Base-by-base conservation (phyloP, 1,284 basidiomycete species). In the Pseudozyma hubeiensis region DNA sequence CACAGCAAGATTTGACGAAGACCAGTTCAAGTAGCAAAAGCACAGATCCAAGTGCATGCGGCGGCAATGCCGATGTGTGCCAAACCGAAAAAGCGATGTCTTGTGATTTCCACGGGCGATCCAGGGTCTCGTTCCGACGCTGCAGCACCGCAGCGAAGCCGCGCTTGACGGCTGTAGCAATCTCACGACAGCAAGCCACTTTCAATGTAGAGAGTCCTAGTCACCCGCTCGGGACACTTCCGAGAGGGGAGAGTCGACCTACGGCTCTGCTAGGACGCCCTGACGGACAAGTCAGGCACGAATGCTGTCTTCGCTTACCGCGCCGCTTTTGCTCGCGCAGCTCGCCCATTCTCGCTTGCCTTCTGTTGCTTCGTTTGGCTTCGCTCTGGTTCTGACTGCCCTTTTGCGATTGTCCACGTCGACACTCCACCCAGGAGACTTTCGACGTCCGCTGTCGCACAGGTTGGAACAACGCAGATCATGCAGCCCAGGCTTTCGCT, bases 341-440 rank as follows among this genome's bases (percentile, higher is more conserved):
- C 43, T 45, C 24, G 10, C 10, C 45, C 29, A 11, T 30, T 19
- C n/a, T 45, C 43, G 19, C 19, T 19, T 13, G 40, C 10, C n/a
- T 41, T 37, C 7, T 5, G 24, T 16, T 14, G 43, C 35, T 55
- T 55, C 53, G 53, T 30, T 40, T 54, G 43, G 6, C 44, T 54
- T 54, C 43, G 53, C 19, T 43, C 24, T 29, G 53, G 19, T 54
- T 45, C 53, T 35, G 53, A 54, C 13, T 31, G 40, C 16, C 16
- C 24, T 17, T 6, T 10, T 33, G 33, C 17, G 34, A 13, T 13
- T 41, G 24, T 43, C 37, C 37, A 51, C 49, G 35, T 29, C 37
- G n/a, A 33, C 35, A 33, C 30, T n/a, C n/a, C 14, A 10, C 7
- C 46, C 13, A 37, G 10, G 8, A 37, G 10, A 41, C 40, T 41